These are phyloP conservation scores for Solanum hybrid DNA, from an alignment of 305 asterid genomes.

Conservation along the genomic window DNA sequence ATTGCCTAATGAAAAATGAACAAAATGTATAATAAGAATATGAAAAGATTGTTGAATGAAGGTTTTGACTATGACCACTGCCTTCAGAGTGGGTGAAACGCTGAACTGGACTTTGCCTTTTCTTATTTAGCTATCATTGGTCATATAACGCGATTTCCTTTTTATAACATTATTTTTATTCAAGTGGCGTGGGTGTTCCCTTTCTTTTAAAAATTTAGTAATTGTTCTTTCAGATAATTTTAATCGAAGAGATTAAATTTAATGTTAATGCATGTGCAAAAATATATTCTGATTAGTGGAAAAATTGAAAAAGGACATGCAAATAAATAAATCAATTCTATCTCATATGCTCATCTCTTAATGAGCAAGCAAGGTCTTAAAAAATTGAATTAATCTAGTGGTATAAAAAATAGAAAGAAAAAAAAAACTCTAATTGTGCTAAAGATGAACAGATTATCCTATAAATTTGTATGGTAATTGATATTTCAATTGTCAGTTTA, in stretches of 20 bases:
- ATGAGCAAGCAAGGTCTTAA: not conserved
- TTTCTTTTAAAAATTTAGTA: not conserved
- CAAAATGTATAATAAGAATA: not conserved
- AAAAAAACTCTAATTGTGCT: not conserved
- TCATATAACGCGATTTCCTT: not conserved
- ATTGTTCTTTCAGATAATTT: not conserved
- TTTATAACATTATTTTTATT: not conserved
- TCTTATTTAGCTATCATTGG: not conserved
- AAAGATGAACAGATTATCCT: not conserved
- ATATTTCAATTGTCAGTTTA: not conserved
- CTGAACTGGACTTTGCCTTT: not conserved
- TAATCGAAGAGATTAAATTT: not conserved
- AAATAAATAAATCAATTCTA: not conserved
- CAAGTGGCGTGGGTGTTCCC: not conserved
- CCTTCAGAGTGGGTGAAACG: not conserved
- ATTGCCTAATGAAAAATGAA: not conserved
- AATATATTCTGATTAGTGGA: not conserved
- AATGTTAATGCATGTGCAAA: not conserved
- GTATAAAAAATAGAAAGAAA: not conserved
- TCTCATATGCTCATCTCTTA: not conserved
- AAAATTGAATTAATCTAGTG: not conserved
- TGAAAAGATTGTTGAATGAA: not conserved
- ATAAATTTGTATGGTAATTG: not conserved
- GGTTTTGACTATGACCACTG: not conserved
- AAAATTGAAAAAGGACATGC: not conserved